These are phyloP conservation scores for Balakata baccata DNA, from an alignment of 345 rosid species.

Conservation along the genomic window DNA sequence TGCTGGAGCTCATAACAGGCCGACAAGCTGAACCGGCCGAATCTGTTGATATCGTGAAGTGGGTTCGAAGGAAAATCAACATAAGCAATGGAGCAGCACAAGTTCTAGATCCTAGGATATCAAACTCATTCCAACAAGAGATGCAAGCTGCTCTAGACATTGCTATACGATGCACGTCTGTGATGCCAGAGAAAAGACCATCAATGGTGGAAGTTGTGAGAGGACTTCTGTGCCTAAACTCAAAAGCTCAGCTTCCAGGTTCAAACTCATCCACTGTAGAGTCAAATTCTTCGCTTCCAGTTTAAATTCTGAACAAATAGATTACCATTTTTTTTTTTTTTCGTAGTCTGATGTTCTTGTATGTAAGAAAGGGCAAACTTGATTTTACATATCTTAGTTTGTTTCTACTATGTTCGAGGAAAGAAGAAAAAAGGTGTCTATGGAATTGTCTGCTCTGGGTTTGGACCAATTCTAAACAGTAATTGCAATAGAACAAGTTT, in stretches of 20 bases:
- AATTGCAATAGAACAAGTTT: background rate
- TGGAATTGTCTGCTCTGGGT: slow-evolving; percentile 13
- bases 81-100: slow-evolving; percentile 59
- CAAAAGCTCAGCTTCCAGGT: slow-evolving; percentile 22
- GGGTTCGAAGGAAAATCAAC: slow-evolving; percentile 90
- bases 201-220: slow-evolving; percentile 61
- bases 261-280: slow-evolving; percentile 25
- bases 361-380: slow-evolving; percentile 11
- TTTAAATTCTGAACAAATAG: background rate
- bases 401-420: background rate
- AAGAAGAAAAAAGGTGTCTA: slow-evolving; percentile 1
- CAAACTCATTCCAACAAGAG: slow-evolving; percentile 41
- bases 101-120: slow-evolving; percentile 69
- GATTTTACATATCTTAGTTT: slow-evolving; percentile 9
- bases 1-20: slow-evolving; percentile 77
- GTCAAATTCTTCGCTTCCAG: slow-evolving; percentile 19
- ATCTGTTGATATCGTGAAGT: slow-evolving; percentile 67
- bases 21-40: slow-evolving; percentile 54
- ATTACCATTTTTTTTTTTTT: background rate
- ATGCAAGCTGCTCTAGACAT: slow-evolving; percentile 71
- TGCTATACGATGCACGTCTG: slow-evolving; percentile 71
- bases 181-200: slow-evolving; percentile 79
- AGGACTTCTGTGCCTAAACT: slow-evolving; percentile 50
- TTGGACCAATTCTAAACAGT: background rate
- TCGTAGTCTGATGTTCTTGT: slow-evolving; percentile 3